Evolutionary conservation across 164 flowering plant genomes (phyloP).

Genomic region (Tetracentron sinense): DNA sequence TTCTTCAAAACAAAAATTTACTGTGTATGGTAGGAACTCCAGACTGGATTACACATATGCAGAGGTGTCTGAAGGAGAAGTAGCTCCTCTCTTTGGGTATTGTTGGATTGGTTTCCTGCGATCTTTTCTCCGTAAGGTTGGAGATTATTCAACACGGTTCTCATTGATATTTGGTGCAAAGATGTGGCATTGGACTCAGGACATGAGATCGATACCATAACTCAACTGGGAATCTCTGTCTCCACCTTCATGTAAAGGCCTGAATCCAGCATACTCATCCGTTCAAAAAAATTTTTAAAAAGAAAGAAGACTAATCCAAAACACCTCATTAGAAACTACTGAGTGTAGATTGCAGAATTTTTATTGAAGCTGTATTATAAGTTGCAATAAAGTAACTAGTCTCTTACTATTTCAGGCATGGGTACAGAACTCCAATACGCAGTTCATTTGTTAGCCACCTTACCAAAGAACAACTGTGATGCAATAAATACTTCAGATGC

Average conservation of each 20-base stretch:
- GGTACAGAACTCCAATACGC: slow-evolving; percentile 46
- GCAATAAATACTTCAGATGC: slow-evolving; percentile 21
- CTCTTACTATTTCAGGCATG: slow-evolving; percentile 47
- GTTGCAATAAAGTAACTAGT: not conserved
- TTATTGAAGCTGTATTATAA: not conserved
- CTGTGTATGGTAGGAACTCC: too few relatives aligned
- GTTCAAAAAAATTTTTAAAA: not conserved
- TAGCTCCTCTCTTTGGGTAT: not conserved
- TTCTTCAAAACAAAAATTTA: too few relatives aligned
- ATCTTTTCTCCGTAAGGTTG: not conserved
- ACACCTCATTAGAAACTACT: not conserved
- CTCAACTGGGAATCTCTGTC: slow-evolving; percentile 1
- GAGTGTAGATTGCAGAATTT: not conserved
- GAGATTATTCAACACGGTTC: slow-evolving; percentile 3
- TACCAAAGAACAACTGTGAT: slow-evolving; percentile 15
- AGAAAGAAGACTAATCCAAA: not conserved
- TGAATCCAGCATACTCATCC: slow-evolving; percentile 6
- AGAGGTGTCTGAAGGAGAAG: not conserved
- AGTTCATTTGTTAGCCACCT: slow-evolving; percentile 27
- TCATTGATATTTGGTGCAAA: slow-evolving; percentile 8
- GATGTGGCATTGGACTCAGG: slow-evolving; percentile 4
- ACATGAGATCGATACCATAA: not conserved
- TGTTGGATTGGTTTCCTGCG: not conserved
- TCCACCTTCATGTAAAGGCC: slow-evolving; percentile 15
- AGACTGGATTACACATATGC: too few relatives aligned